These are phyloP conservation scores for Gastrodia elata DNA, from an alignment of 106 monocot species.

Conservation along the genomic window DNA sequence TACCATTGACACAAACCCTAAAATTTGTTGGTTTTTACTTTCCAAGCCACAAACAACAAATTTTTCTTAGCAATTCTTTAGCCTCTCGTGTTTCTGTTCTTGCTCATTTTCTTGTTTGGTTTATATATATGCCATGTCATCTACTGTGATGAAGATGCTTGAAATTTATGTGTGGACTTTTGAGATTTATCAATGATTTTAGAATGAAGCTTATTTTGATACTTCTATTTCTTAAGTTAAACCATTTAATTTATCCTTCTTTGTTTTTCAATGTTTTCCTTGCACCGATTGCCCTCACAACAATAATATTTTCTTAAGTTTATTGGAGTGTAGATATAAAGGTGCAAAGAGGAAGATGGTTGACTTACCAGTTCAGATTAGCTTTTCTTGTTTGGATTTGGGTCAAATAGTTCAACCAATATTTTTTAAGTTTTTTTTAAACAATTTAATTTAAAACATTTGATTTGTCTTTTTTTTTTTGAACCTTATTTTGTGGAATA, in stretches of 20 bases:
- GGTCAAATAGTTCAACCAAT: constrained; percentile 1
- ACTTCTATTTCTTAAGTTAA: background rate
- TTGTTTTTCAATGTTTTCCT: background rate
- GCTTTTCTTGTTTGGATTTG: background rate
- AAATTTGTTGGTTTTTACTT: no score
- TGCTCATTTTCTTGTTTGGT: background rate
- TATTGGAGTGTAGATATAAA: constrained; percentile 5
- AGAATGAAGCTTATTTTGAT: background rate
- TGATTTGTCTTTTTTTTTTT: no score
- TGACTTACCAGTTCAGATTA: background rate
- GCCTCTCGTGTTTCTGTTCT: background rate
- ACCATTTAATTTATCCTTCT: background rate
- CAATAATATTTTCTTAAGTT: background rate
- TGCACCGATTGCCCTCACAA: background rate
- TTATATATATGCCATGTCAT: background rate
- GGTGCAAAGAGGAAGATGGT: background rate
- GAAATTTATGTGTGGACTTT: constrained; percentile 3
- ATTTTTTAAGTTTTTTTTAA: background rate
- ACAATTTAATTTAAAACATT: no score
- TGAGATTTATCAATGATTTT: background rate
- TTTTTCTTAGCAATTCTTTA: background rate
- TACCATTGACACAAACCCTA: no score
- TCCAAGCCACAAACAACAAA: no score
- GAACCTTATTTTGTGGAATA: no score
- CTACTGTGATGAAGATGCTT: constrained; percentile 3